phyloP scores from a whole-genome alignment of 2,329 filamentous ascomycete genomes.

The Fusarium circinatum region DNA sequence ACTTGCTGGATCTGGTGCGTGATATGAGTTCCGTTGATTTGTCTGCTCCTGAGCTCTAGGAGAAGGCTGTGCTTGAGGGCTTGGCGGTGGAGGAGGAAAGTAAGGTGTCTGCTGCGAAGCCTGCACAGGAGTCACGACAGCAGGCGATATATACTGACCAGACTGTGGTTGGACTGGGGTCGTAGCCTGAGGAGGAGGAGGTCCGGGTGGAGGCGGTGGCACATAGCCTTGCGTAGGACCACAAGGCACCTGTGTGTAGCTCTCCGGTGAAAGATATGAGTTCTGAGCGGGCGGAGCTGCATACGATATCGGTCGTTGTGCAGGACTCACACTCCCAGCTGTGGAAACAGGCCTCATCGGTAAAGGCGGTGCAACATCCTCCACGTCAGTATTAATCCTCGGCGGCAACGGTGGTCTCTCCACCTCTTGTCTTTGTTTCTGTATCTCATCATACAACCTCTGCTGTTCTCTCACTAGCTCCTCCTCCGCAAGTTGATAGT shows the following conservation, averaged over 20 bases:
- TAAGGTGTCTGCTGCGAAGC: background rate
- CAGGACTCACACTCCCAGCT: background rate
- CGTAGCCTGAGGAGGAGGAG: conserved; percentile 5
- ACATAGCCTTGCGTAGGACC: background rate
- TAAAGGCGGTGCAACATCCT: conserved; percentile 12
- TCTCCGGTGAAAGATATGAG: background rate
- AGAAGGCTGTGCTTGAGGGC: background rate
- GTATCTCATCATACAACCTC: conserved; percentile 29
- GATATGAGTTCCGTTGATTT: background rate
- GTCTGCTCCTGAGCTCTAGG: background rate
- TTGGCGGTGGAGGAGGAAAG: background rate
- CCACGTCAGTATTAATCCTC: background rate
- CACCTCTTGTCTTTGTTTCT: background rate
- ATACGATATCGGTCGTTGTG: conserved; percentile 1
- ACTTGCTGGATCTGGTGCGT: background rate
- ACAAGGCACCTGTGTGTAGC: background rate
- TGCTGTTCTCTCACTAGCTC: conserved; percentile 29
- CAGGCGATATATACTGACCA: background rate
- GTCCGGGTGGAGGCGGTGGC: conserved; percentile 10
- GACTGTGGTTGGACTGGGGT: background rate
- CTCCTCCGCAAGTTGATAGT: background rate
- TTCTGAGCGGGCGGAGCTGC: background rate
- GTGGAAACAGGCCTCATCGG: conserved; percentile 23
- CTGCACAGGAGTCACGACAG: background rate
- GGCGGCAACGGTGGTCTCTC: conserved; percentile 15